Conservation (phyloP, 2,329 filamentous ascomycete genomes). For the Tolypocladium album region DNA sequence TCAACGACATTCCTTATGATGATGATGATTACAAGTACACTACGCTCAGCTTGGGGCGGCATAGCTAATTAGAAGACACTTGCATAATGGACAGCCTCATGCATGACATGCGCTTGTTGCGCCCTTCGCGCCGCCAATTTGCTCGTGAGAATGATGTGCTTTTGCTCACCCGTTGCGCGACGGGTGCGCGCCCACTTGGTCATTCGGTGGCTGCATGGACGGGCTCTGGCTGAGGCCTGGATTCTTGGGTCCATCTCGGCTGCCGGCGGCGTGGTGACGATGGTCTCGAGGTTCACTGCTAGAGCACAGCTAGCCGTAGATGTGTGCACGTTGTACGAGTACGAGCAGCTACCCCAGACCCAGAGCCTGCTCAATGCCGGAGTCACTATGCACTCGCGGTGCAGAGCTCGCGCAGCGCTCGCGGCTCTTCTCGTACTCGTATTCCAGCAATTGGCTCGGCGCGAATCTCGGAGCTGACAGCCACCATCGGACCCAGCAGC, state of each 20-base stretch:
- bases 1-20: slow-evolving; percentile 8
- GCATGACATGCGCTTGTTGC: not conserved
- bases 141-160: not conserved
- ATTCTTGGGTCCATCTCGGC: not conserved
- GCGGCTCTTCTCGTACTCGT: not conserved
- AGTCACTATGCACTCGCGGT: too few relatives aligned
- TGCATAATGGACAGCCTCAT: not conserved
- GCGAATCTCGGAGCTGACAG: not conserved
- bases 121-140: not conserved
- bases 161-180: not conserved
- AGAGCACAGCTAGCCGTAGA: too few relatives aligned
- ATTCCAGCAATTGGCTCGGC: not conserved
- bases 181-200: not conserved
- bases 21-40: not conserved
- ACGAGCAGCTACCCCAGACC: too few relatives aligned
- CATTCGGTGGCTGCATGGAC: not conserved
- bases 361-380: too few relatives aligned
- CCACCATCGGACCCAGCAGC: not conserved
- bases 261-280: not conserved
- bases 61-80: not conserved
- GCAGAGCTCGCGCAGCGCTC: too few relatives aligned
- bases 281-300: not conserved
- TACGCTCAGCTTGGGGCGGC: not conserved
- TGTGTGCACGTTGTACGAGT: too few relatives aligned
- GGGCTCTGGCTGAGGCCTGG: not conserved